phyloP scores from a whole-genome alignment of 2,329 filamentous ascomycete genomes.

The Fusarium buxicola region DNA sequence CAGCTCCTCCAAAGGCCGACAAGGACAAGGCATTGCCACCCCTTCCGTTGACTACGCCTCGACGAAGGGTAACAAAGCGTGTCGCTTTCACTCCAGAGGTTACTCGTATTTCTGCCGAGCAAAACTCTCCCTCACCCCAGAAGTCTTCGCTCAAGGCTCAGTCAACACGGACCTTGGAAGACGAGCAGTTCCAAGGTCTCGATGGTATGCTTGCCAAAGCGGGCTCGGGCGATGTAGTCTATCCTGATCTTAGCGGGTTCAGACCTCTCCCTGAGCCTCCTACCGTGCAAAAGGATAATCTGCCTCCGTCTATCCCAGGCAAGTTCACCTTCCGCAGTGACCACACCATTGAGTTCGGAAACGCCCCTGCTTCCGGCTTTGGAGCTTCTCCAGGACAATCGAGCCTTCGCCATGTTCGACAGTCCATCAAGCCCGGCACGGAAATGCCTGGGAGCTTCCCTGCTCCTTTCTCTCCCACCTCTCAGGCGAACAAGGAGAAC shows the following conservation, averaged over 20 bases:
- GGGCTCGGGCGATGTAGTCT: conserved; percentile 55
- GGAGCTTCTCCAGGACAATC: conserved; percentile 69
- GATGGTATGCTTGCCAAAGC: conserved; percentile 45
- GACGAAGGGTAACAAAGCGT: conserved; percentile 74
- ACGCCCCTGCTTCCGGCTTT: conserved; percentile 62
- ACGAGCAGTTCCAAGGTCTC: conserved; percentile 47
- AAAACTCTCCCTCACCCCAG: conserved; percentile 67
- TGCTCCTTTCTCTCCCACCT: conserved; percentile 43
- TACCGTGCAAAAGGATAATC: conserved; percentile 40
- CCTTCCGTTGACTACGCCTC: conserved; percentile 72
- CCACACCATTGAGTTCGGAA: conserved; percentile 70
- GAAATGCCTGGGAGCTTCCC: conserved; percentile 70
- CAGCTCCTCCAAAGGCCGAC: conserved; percentile 58
- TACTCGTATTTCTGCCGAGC: conserved; percentile 56
- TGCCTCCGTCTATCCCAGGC: conserved; percentile 60
- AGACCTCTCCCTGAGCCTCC: conserved; percentile 48
- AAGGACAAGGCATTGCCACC: conserved; percentile 67
- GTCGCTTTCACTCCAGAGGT: conserved; percentile 84
- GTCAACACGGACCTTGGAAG: conserved; percentile 44
- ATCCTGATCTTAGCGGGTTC: conserved; percentile 65
- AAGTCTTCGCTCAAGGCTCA: conserved; percentile 62
- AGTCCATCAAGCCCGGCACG: conserved; percentile 58
- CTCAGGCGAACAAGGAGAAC: conserved; percentile 67
- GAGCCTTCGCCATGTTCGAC: conserved; percentile 69
- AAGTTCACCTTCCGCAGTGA: conserved; percentile 75